Evolutionary conservation across 2,329 filamentous ascomycete species (phyloP).

Genomic region (Trichoderma afroharzianum): DNA sequence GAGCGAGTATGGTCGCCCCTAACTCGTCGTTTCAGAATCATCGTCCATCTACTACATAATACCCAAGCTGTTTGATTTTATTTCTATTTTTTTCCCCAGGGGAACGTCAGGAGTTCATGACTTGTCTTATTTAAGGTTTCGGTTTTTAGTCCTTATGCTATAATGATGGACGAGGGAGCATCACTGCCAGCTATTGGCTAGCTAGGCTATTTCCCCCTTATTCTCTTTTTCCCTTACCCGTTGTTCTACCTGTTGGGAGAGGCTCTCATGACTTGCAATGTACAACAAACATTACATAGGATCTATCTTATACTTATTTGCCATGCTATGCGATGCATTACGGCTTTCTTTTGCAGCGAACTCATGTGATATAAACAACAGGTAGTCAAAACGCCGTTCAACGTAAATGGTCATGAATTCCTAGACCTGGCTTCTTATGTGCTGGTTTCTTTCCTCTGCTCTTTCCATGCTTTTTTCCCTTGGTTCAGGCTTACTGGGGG

Average conservation of each 20-base stretch:
- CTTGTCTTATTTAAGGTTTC: background rate
- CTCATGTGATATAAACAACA: background rate
- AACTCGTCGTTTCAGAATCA: background rate
- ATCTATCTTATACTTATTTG: background rate
- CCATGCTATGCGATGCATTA: background rate
- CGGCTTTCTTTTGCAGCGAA: background rate
- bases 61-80: background rate
- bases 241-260: background rate
- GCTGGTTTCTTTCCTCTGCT: constrained; percentile 43
- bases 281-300: background rate
- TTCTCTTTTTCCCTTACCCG: background rate
- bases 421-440: background rate
- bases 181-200: background rate
- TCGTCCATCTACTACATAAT: background rate
- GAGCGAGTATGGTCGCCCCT: background rate
- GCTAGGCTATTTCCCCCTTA: background rate
- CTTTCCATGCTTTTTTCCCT: constrained; percentile 64
- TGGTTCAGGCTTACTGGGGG: constrained; percentile 61
- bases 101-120: background rate
- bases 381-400: background rate
- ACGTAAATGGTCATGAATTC: background rate
- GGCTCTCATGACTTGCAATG: background rate
- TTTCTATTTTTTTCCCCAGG: background rate
- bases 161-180: background rate
- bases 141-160: background rate